Evolutionary conservation across 2,329 filamentous ascomycete genomes (phyloP), one percentile per base, ranked within the genome.

Genomic region (Botrytis fabae): DNA sequence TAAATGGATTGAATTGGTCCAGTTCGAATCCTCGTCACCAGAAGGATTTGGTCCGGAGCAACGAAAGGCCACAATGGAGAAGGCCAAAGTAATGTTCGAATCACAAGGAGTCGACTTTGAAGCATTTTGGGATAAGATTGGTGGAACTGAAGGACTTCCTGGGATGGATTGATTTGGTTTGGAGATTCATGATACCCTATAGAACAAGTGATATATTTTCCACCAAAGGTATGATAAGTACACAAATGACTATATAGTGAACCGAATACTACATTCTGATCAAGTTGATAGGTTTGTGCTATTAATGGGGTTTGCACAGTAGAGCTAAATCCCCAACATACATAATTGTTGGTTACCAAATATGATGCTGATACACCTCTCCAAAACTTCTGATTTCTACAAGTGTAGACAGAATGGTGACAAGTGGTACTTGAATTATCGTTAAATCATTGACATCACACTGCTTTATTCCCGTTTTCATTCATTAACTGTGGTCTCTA

Each of bases 1-100:
- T 84, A 89, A 92, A 72, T 97, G 94, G 94, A 93, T 97, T 66
- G 95, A 98, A 84, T 88, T 97, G 80, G 90, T 98, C 68, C 94
- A 98, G 83, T 97, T 90, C 79, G 94, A 97, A 83, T 91, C 93
- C 60, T 91, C 90, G 51, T 88, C 88, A 77, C 92, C 94, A 0
- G 93, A 91, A 28, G 93, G 93, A 0, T 97, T 97, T 80, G 92
- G 91, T 1, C 84, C 86, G 0, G 92, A 94, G 80, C 87, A 90
- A 79, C 94, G 97, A 82, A 85, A 88, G 72, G 87, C 85, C 61
- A 91, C 92, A 1, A 93, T 93, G 73, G 84, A 89, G 75, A 91
- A 94, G 82, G 93, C 95, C 68, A 89, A 91, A 78, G 87, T 89
- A 57, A 85, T 96, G 80, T 97, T 98, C 80, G 86, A 90, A 75